Conservation (phyloP, 306 rosid genomes). For the Pyrus pyrifolia region DNA sequence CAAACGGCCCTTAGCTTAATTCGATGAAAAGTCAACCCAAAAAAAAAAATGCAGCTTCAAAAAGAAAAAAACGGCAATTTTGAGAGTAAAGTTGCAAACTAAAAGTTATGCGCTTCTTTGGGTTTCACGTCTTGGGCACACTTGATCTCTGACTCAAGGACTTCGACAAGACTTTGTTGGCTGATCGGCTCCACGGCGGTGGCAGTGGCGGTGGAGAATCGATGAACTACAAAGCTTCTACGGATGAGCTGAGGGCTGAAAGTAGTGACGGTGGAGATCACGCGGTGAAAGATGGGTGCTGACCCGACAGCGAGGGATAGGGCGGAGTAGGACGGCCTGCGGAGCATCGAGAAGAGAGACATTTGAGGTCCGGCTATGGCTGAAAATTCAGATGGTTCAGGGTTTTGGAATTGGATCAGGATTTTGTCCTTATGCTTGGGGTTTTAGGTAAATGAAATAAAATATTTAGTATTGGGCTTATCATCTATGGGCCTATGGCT, state of each 20-base stretch:
- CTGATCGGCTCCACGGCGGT: constrained; percentile 20
- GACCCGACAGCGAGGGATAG: constrained; percentile 31
- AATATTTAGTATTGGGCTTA: neutral
- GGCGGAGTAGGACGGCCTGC: constrained; percentile 46
- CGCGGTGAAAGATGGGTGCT: constrained; percentile 43
- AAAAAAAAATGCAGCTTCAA: neutral
- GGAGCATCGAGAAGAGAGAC: constrained; percentile 55
- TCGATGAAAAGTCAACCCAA: too few relatives aligned
- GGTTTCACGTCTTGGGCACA: constrained; percentile 36
- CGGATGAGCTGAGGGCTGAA: constrained; percentile 15
- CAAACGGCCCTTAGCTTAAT: too few relatives aligned
- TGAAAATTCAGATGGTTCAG: neutral
- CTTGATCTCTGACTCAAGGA: constrained; percentile 53
- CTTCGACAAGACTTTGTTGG: constrained; percentile 27
- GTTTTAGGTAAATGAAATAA: neutral
- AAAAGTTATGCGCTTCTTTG: neutral
- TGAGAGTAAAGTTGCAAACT: neutral
- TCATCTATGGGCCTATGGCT: neutral
- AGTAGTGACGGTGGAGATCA: constrained; percentile 22
- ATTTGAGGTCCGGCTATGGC: constrained; percentile 17
- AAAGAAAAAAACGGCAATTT: neutral
- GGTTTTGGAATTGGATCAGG: neutral
- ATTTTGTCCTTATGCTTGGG: neutral
- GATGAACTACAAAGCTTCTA: constrained; percentile 18
- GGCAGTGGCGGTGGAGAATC: constrained; percentile 22